Conservation (phyloP, 2,329 filamentous ascomycete genomes). For the Zymoseptoria crescenta region DNA sequence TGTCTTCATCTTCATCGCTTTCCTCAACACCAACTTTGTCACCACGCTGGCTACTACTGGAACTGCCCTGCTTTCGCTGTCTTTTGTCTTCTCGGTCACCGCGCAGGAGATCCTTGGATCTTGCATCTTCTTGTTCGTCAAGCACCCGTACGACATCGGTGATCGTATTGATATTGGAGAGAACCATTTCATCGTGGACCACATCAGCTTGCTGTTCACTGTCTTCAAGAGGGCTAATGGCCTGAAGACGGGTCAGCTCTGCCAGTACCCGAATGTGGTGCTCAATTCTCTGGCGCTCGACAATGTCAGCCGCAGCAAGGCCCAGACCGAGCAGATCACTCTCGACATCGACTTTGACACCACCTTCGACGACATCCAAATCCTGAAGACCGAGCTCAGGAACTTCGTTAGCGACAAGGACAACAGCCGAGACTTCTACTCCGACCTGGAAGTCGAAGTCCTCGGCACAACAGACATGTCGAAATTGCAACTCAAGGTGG, state of each 20-base stretch:
- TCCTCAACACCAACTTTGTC: constrained; percentile 79
- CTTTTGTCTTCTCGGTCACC: constrained; percentile 89
- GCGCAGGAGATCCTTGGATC: constrained; percentile 94
- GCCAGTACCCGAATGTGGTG: constrained; percentile 80
- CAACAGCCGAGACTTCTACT: constrained; percentile 85
- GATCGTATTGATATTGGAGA: constrained; percentile 75
- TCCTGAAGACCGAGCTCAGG: constrained; percentile 76
- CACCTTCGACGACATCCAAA: constrained; percentile 78
- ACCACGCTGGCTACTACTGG: constrained; percentile 83
- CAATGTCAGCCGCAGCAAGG: constrained; percentile 82
- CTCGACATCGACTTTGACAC: constrained; percentile 81
- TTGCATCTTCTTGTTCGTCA: constrained; percentile 97
- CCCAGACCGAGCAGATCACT: constrained; percentile 79
- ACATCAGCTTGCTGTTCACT: constrained; percentile 88
- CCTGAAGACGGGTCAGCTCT: constrained; percentile 56
- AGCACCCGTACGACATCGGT: constrained; percentile 94
- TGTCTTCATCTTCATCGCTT: constrained; percentile 59
- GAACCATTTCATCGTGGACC: constrained; percentile 73
- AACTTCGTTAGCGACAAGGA: constrained; percentile 74
- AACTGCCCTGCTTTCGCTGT: constrained; percentile 87
- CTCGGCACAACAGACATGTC: constrained; percentile 74
- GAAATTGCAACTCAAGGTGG: constrained; percentile 74
- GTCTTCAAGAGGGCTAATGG: constrained; percentile 79
- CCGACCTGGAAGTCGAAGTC: constrained; percentile 71
- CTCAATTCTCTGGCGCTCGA: constrained; percentile 93